Conservation (phyloP, 768 basidiomycete species). For the Chalciporus sphaerocephalus region DNA sequence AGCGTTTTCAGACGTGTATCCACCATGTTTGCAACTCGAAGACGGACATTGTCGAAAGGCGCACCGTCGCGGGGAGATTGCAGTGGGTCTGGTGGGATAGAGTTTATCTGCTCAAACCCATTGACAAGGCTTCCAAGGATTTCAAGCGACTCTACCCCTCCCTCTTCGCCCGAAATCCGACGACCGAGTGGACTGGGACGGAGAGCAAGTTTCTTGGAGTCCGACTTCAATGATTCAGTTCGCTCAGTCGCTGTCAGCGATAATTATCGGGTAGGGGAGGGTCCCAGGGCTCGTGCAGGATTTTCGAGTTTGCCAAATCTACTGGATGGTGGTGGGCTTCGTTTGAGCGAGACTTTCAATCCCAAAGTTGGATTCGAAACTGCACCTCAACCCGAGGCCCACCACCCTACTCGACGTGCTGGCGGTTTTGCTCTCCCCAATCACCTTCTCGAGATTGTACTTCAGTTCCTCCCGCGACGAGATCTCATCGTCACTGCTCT, state of each 20-base stretch:
- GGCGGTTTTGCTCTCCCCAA: constrained; percentile 12
- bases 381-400: not conserved
- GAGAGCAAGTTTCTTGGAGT: constrained; percentile 26
- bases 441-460: constrained; percentile 16
- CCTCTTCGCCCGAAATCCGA: constrained; percentile 30
- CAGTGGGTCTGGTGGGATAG: constrained; percentile 12
- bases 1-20: constrained; percentile 28
- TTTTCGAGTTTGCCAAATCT: constrained; percentile 20
- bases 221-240: constrained; percentile 16
- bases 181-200: constrained; percentile 31
- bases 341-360: not conserved
- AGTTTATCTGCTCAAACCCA: constrained; percentile 12
- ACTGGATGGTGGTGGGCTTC: constrained; percentile 9
- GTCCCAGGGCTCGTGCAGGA: not conserved
- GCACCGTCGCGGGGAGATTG: constrained; percentile 4
- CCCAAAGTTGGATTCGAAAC: not conserved
- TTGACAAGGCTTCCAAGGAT: constrained; percentile 15
- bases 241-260: constrained; percentile 11
- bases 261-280: not conserved
- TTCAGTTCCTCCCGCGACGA: constrained; percentile 18
- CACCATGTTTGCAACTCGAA: constrained; percentile 23
- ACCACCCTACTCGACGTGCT: not conserved
- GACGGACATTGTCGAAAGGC: constrained; percentile 17
- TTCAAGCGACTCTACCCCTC: constrained; percentile 20
- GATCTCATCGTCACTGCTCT: constrained; percentile 21